These are phyloP conservation scores for Lavandula angustifolia DNA, from an alignment of 257 asterid species.

Conservation along the genomic window DNA sequence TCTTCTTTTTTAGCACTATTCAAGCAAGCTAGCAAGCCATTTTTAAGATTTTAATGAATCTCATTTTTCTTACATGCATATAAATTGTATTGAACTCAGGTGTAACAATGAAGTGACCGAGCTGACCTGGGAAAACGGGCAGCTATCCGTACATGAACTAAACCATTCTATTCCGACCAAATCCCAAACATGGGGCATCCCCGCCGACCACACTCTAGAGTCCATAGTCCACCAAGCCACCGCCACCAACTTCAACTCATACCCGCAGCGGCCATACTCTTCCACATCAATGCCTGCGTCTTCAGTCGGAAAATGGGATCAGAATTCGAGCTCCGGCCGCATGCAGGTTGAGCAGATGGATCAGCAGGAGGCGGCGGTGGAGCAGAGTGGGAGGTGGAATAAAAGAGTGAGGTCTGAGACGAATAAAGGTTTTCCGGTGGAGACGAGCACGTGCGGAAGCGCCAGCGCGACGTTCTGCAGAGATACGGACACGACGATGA, in stretches of 20 bases:
- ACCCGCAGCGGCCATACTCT: neutral
- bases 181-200: slow-evolving; percentile 31
- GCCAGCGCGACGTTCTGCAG: slow-evolving; percentile 49
- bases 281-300: neutral
- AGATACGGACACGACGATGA: slow-evolving; percentile 44
- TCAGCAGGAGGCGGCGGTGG: too few relatives aligned
- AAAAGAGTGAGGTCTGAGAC: slow-evolving; percentile 13
- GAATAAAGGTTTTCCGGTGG: neutral
- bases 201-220: slow-evolving; percentile 48
- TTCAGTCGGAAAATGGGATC: neutral
- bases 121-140: slow-evolving; percentile 67
- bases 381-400: neutral
- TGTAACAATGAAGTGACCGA: slow-evolving; percentile 47
- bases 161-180: slow-evolving; percentile 19
- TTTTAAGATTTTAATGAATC: neutral
- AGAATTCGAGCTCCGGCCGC: neutral
- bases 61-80: neutral
- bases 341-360: neutral
- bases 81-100: slow-evolving; percentile 32
- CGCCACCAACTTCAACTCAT: neutral
- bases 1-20: neutral
- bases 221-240: slow-evolving; percentile 62
- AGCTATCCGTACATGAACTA: slow-evolving; percentile 43
- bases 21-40: neutral
- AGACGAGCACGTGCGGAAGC: slow-evolving; percentile 47